Base-by-base conservation (phyloP, 164 flowering plant species). In the Nymphaea thermarum region DNA sequence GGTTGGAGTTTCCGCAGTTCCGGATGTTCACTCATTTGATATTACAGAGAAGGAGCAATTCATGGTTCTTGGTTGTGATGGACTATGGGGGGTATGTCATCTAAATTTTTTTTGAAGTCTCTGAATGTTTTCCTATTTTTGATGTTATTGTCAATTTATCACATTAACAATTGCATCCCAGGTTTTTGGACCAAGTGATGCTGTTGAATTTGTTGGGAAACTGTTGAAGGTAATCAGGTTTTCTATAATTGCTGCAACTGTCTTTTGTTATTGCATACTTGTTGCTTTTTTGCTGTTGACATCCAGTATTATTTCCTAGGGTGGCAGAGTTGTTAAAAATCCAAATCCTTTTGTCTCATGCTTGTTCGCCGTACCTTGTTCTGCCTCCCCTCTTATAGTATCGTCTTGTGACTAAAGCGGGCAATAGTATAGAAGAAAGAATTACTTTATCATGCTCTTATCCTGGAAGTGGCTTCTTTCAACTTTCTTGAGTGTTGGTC, bases 141-240 rank as follows among this genome's bases (percentile, higher is more conserved):
- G 57, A 43, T 6, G 36, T 18, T 68, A 16, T 62, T 47, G 43
- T 41, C 42, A 3, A 59, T 25, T 57, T 42, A 42, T 59, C 17
- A 43, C 59, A 4, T 67, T 43, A 3, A 0, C 5, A 12, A 43
- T 44, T 67, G 41, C 6, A 59, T 41, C 12, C 17, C 82, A 92
- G 98, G 98, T 92, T 53, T 86, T 88, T 78, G 98, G 98, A 71
- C 84, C 96, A 64, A 80, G 85, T 71, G 98, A 92, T 77, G 98
- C 96, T 76, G 93, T 88, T 73, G 85, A 86, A 60, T 92, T 88
- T 80, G 94, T 86, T 65, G 83, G 83, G 59, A 86, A 82, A 68
- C 75, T 80, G 69, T 80, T 89, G 78, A 87, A 89, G 89, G 98
- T 90, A 69, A 66, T 71, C 8, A n/a, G 62, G 67, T 75, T 42